Conservation (phyloP, 2,329 filamentous ascomycete genomes). For the Kalmusia sp. region DNA sequence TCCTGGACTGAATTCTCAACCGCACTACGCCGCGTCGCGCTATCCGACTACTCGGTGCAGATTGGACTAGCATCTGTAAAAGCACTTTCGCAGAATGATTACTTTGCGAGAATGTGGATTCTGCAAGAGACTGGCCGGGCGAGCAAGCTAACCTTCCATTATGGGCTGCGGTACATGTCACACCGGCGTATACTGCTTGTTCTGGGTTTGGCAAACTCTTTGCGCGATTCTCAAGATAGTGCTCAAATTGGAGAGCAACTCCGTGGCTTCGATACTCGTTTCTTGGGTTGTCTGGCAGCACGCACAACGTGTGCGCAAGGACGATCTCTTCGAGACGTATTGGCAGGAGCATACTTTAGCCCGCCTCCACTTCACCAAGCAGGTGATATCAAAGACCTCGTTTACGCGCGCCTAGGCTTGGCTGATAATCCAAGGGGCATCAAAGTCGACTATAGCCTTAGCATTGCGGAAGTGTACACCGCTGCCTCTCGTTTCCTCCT, state of each 20-base stretch:
- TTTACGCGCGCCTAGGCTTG: conserved; percentile 4
- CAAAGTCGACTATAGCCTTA: background rate
- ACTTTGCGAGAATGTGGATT: conserved; percentile 8
- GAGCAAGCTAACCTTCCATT: background rate
- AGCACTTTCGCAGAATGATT: background rate
- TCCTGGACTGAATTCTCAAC: background rate
- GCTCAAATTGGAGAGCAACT: background rate
- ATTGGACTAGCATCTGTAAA: background rate
- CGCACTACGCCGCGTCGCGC: background rate
- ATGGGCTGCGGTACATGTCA: background rate
- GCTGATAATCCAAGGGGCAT: background rate
- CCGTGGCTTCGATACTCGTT: conserved; percentile 1
- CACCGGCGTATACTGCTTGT: background rate
- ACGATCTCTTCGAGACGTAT: conserved; percentile 1
- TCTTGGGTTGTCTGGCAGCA: conserved; percentile 2
- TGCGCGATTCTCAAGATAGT: background rate
- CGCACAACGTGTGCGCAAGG: conserved; percentile 2
- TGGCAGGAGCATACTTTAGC: conserved; percentile 4
- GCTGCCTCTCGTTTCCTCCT: conserved; percentile 1
- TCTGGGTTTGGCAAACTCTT: background rate
- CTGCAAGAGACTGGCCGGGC: conserved; percentile 6
- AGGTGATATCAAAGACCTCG: background rate
- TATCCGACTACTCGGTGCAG: background rate
- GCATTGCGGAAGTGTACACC: conserved; percentile 1
- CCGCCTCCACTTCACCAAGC: background rate